Percentiles rank a stretch among this genome's conserved stretches.
Conservation (phyloP, 768 basidiomycete genomes). For the Serendipita indica region DNA sequence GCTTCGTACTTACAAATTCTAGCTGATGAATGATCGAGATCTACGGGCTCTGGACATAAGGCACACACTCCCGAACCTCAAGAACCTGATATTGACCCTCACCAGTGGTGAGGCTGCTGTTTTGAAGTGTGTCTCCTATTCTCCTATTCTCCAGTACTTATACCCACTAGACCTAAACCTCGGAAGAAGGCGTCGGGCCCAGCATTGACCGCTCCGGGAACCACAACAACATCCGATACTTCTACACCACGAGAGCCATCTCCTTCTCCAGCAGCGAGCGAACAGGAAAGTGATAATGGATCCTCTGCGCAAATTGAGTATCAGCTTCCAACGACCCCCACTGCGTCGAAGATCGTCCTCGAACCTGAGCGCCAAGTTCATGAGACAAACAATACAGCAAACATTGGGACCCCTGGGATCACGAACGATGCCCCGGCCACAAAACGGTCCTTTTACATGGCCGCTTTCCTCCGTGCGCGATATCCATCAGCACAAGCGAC, state of each 20-base stretch:
- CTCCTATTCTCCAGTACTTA: constrained; percentile 7
- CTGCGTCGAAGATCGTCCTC: constrained; percentile 1
- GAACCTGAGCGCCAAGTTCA: neutral
- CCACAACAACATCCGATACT: neutral
- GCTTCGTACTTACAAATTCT: constrained; percentile 9
- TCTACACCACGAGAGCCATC: neutral
- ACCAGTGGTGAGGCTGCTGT: constrained; percentile 48
- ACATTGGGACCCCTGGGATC: neutral
- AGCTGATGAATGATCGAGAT: constrained; percentile 88
- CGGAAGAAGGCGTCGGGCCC: neutral
- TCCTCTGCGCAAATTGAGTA: neutral
- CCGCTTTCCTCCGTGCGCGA: constrained; percentile 30
- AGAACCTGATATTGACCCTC: constrained; percentile 78
- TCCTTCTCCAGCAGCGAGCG: neutral
- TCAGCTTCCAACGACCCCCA: neutral
- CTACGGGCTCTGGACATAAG: constrained; percentile 83
- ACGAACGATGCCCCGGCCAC: neutral
- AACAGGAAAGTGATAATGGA: neutral
- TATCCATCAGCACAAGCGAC: constrained; percentile 30
- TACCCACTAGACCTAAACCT: constrained; percentile 13
- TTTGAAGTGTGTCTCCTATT: constrained; percentile 25
- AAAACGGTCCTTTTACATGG: constrained; percentile 13
- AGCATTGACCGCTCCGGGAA: neutral
- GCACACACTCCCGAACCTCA: constrained; percentile 92
- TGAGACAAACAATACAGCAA: neutral